Base-by-base conservation (phyloP, 805 yeast genomes). In the Candida maris region DNA sequence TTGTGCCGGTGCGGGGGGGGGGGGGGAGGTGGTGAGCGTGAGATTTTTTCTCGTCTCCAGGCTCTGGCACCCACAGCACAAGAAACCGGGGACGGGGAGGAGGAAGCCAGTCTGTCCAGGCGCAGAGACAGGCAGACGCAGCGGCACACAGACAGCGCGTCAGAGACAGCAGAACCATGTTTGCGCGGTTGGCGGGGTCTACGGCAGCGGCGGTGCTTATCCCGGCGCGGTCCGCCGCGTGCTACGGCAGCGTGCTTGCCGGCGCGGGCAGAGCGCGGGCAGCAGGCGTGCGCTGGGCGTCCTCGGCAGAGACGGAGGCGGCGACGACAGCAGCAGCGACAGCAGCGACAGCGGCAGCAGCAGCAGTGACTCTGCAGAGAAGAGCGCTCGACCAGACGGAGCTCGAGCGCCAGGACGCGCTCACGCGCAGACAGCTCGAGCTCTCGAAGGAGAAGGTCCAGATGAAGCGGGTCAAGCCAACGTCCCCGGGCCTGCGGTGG, bases 401-500 rank as follows among this genome's bases (percentile, higher is more conserved):
- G 20, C 69, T 88, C 59, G 97, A 88, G 62, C 68, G 68, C 51
- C 93, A 84, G 67, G 95, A 88, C 62, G 75, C 67, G 41, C 70
- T 77, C 45, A 76, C 81, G 49, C 75, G 73, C 47, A 73, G 82
- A 60, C 93, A 88, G 63, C 70, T 85, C 31, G 81, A 79, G 57
- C 70, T 85, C 45, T 74, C 85, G 37, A 77, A 79, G 56, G 79
- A 82, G 28, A 74, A 75, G 42, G 86, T 84, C 20, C 73, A 73
- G 49, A 70, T 88, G 70, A 86, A 84, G 61, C 72, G 75, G 43
- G 76, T 78, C 52, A 86, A 86, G 50, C 91, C 93, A 32, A 75
- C 79, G 19, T 82, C 93, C 30, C 96, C 96, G 0, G 89, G 94
- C 56, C 63, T 86, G 44, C 75, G 95, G 53, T 87, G 96, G 87